Conservation (phyloP, 192 early-diverging fungal genomes). For the Umbelopsis vinacea region DNA sequence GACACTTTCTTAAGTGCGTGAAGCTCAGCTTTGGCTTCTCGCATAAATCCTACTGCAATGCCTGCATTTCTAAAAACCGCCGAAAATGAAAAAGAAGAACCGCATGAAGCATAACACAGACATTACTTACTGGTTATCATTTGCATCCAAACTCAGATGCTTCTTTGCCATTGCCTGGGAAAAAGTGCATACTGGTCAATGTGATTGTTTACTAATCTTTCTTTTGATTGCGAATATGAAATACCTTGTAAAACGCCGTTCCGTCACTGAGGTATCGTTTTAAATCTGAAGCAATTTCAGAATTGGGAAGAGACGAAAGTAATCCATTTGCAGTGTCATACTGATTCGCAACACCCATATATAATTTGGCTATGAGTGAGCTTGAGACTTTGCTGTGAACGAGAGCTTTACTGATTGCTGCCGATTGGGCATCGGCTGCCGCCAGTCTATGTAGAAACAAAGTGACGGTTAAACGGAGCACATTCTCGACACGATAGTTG, state of each 20-base stretch:
- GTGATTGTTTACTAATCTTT: not conserved
- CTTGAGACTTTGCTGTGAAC: constrained; percentile 49
- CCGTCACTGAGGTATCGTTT: constrained; percentile 57
- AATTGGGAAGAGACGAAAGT: constrained; percentile 53
- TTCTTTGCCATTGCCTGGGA: constrained; percentile 57
- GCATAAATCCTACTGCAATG: constrained; percentile 60
- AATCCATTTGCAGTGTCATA: constrained; percentile 64
- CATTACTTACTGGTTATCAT: constrained; percentile 56
- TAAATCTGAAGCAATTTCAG: constrained; percentile 58
- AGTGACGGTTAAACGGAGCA: not conserved
- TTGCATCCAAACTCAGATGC: constrained; percentile 58
- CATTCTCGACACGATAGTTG: not conserved
- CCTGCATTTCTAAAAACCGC: constrained; percentile 48
- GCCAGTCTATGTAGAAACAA: constrained; percentile 44
- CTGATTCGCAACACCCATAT: constrained; percentile 58
- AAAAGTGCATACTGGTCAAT: constrained; percentile 24
- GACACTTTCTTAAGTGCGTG: constrained; percentile 48
- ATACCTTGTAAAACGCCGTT: constrained; percentile 49
- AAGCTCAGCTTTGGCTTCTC: constrained; percentile 49
- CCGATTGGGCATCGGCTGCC: constrained; percentile 57
- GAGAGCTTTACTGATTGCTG: constrained; percentile 58
- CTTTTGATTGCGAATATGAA: not conserved
- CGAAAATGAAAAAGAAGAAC: not conserved
- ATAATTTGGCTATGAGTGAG: constrained; percentile 56
- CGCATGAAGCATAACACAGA: not conserved